Percentiles rank a stretch among this genome's conserved stretches.
These are phyloP conservation scores for Ophiostoma himal-ulmi DNA, from an alignment of 2,329 filamentous ascomycete species.

Conservation along the genomic window DNA sequence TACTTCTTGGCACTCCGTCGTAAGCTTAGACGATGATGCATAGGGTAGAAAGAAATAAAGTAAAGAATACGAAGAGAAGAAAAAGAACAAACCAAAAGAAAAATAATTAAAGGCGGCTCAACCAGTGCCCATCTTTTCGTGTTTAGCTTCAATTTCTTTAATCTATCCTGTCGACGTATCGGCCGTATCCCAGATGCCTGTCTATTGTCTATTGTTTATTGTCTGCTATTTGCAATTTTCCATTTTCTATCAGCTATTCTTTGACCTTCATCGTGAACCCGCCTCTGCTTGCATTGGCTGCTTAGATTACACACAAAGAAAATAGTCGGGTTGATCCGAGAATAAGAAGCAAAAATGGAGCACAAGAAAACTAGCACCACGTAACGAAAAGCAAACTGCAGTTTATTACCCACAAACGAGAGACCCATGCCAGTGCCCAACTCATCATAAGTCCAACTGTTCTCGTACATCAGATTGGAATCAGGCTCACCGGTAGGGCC, in stretches of 20 bases:
- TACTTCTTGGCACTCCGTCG: neutral
- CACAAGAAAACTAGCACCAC: neutral
- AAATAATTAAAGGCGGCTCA: neutral
- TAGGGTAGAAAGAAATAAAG: neutral
- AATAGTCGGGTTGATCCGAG: neutral
- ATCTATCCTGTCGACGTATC: conserved; percentile 3
- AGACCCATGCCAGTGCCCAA: neutral
- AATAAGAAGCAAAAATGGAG: neutral
- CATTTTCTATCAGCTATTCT: too few species aligned
- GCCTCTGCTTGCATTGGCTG: neutral
- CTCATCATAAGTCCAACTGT: neutral
- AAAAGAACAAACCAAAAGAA: neutral
- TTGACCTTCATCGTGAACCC: neutral
- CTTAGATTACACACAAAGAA: neutral
- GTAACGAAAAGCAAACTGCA: neutral
- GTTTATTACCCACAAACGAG: too few species aligned
- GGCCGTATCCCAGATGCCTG: neutral
- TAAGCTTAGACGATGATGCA: neutral
- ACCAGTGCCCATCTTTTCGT: neutral
- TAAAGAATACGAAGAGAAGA: neutral
- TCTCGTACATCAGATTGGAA: neutral
- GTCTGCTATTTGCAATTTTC: neutral
- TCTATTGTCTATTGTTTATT: neutral
- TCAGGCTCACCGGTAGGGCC: neutral
- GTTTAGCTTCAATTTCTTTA: neutral